Conservation (phyloP, 2,329 filamentous ascomycete species). For the Xylariaceae sp. region DNA sequence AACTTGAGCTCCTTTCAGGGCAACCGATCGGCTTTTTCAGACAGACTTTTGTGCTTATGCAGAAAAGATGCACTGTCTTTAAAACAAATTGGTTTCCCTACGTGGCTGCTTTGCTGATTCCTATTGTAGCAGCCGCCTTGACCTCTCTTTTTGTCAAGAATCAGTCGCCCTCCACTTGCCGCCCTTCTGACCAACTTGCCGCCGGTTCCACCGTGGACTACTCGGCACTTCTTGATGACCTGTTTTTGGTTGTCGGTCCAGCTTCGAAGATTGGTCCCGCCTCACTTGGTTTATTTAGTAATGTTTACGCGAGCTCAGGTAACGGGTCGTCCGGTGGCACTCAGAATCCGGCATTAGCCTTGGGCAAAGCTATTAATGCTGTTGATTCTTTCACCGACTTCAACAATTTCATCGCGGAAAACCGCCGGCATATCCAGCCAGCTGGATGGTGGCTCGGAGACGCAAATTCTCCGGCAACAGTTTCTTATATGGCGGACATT, state of each 20-base stretch:
- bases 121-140: slow-evolving; percentile 72
- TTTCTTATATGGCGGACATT: slow-evolving; percentile 67
- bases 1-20: slow-evolving; percentile 62
- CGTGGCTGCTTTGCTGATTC: slow-evolving; percentile 68
- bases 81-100: slow-evolving; percentile 76
- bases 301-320: slow-evolving; percentile 36
- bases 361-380: slow-evolving; percentile 41
- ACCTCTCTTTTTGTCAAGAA: slow-evolving; percentile 69
- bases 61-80: slow-evolving; percentile 73
- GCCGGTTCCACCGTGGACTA: slow-evolving; percentile 38
- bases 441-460: slow-evolving; percentile 77
- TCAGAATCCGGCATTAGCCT: slow-evolving; percentile 18
- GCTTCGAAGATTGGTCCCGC: slow-evolving; percentile 37
- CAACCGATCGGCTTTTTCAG: slow-evolving; percentile 62
- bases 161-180: slow-evolving; percentile 28
- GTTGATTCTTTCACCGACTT: slow-evolving; percentile 67
- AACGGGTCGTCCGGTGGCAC: slow-evolving; percentile 2
- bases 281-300: slow-evolving; percentile 35
- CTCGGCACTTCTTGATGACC: slow-evolving; percentile 31
- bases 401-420: slow-evolving; percentile 56
- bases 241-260: slow-evolving; percentile 44
- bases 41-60: slow-evolving; percentile 71
- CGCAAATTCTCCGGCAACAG: slow-evolving; percentile 53
- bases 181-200: slow-evolving; percentile 31
- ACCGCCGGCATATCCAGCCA: slow-evolving; percentile 66